Evolutionary conservation across 441 rosid species (phyloP).

Genomic region (Croton setiger): DNA sequence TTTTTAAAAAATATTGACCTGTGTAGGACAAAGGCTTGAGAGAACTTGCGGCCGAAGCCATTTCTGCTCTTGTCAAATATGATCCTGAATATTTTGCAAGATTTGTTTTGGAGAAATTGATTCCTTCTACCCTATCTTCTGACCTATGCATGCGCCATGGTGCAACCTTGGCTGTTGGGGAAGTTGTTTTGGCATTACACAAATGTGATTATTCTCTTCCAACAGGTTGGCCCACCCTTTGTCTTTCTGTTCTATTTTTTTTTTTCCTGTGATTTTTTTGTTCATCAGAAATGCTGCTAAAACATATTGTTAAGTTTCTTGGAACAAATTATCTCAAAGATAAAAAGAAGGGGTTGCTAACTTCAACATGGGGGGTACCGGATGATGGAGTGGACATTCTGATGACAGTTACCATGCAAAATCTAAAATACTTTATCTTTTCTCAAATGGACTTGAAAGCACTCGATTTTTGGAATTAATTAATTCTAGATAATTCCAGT

Average conservation of each 20-base stretch:
- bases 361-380: background rate
- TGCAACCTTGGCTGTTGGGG: conserved; percentile 83
- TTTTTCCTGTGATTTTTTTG: background rate
- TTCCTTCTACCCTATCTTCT: conserved; percentile 79
- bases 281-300: conserved; percentile 7
- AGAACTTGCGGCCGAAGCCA: conserved; percentile 87
- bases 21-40: conserved; percentile 89
- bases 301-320: background rate
- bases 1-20: conserved; percentile 24
- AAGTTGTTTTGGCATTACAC: conserved; percentile 74
- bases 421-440: background rate
- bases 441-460: background rate
- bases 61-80: conserved; percentile 84
- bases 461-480: background rate
- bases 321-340: background rate
- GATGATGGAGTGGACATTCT: background rate
- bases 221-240: conserved; percentile 50
- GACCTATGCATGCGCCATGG: conserved; percentile 96
- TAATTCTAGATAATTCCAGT: conserved; percentile 3
- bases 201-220: conserved; percentile 49
- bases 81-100: conserved; percentile 66
- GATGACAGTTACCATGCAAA: background rate
- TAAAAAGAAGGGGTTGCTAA: background rate
- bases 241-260: background rate
- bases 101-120: conserved; percentile 65